Evolutionary conservation across 495 filamentous ascomycete genomes (phyloP).

Genomic region (Opeltia flavorubescens): DNA sequence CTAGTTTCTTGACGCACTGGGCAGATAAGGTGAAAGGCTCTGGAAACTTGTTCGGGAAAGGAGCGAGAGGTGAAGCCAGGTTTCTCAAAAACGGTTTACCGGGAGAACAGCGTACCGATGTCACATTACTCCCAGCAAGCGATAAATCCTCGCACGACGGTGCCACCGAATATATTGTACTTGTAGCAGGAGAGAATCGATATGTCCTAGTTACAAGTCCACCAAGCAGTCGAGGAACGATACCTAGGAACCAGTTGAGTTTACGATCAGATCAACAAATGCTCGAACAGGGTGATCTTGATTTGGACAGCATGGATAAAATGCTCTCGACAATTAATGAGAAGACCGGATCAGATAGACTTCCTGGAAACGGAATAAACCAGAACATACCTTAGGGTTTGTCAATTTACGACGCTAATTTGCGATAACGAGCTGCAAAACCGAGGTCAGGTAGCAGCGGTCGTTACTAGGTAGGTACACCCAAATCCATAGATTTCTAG

Average conservation of each 20-base stretch:
- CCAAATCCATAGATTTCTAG: background rate
- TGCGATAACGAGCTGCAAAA: too few species aligned
- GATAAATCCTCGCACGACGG: constrained; percentile 20
- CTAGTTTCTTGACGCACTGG: constrained; percentile 54
- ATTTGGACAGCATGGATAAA: constrained; percentile 38
- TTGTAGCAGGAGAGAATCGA: constrained; percentile 51
- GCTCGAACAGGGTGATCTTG: constrained; percentile 32
- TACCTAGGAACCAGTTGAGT: constrained; percentile 9
- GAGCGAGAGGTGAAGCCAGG: constrained; percentile 7
- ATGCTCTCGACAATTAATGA: constrained; percentile 32
- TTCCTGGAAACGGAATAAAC: background rate
- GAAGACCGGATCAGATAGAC: background rate
- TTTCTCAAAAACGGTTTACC: constrained; percentile 37
- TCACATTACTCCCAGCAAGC: constrained; percentile 36
- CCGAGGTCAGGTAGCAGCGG: too few species aligned
- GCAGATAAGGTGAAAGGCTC: constrained; percentile 44
- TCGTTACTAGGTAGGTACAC: too few species aligned
- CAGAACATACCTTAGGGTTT: too few species aligned
- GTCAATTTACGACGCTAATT: too few species aligned
- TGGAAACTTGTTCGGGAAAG: constrained; percentile 37
- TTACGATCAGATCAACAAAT: constrained; percentile 28
- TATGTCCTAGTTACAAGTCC: constrained; percentile 40
- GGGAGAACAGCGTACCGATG: constrained; percentile 48
- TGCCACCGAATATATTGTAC: constrained; percentile 38
- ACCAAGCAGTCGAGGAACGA: constrained; percentile 20